phyloP scores from a whole-genome alignment of 805 yeast species.

The Candida insectorum region DNA sequence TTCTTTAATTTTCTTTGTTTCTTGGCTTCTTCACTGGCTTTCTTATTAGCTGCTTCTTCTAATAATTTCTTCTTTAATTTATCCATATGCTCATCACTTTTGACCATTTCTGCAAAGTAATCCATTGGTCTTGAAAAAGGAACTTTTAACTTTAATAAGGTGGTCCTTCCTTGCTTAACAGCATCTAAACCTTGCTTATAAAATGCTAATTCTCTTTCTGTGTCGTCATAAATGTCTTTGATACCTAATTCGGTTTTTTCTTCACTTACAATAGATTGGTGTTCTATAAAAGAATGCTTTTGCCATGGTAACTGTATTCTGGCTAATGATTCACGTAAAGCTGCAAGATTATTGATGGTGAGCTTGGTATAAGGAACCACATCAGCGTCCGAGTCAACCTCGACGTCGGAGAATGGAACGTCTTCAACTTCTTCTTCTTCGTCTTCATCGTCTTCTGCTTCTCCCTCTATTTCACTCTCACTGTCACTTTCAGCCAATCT shows the following conservation, averaged over 20 bases:
- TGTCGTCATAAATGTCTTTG: conserved; percentile 90
- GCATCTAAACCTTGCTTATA: conserved; percentile 92
- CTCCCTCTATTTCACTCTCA: conserved; percentile 47
- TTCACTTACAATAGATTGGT: conserved; percentile 65
- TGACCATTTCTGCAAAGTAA: conserved; percentile 98
- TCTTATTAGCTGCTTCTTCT: conserved; percentile 77
- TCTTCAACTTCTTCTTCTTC: conserved; percentile 72
- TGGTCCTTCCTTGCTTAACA: conserved; percentile 65
- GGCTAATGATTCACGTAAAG: conserved; percentile 65
- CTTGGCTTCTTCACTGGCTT: conserved; percentile 89
- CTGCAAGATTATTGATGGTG: conserved; percentile 84
- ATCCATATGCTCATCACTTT: conserved; percentile 98
- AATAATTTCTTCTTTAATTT: conserved; percentile 78
- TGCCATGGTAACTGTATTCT: conserved; percentile 65
- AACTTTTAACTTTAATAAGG: conserved; percentile 64
- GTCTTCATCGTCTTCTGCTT: conserved; percentile 53
- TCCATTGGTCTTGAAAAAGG: conserved; percentile 93
- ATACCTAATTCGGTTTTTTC: conserved; percentile 61
- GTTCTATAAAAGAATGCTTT: conserved; percentile 76
- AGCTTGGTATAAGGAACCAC: conserved; percentile 88
- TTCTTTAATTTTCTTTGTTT: conserved; percentile 93
- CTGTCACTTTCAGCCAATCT: conserved; percentile 44
- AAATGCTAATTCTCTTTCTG: conserved; percentile 92
- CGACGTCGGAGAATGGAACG: conserved; percentile 85
- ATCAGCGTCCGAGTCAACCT: conserved; percentile 91